A percentile compares a stretch with the other conserved stretches of the same genome.
phyloP scores from a whole-genome alignment of 768 basidiomycete species.

The Agaricus sinodeliciosus region DNA sequence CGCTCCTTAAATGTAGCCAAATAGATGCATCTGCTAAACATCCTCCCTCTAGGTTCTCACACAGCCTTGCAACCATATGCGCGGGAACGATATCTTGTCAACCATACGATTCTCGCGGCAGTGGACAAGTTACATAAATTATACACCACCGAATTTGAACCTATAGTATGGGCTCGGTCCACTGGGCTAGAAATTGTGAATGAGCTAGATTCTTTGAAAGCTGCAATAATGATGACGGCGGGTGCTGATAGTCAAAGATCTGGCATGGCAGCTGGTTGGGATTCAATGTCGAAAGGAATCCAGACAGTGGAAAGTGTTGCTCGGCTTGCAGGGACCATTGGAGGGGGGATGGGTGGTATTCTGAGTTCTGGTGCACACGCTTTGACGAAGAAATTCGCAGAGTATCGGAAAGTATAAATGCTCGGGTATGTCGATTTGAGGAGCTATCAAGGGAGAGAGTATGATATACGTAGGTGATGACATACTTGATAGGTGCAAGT shows the following conservation, averaged over 20 bases:
- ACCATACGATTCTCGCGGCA: slow-evolving; percentile 79
- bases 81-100: slow-evolving; percentile 74
- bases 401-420: not conserved
- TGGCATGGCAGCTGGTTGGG: slow-evolving; percentile 21
- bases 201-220: slow-evolving; percentile 79
- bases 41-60: slow-evolving; percentile 48
- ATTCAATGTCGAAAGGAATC: slow-evolving; percentile 36
- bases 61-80: slow-evolving; percentile 74
- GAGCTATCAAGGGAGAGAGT: not conserved
- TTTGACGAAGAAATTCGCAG: not conserved
- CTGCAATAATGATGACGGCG: slow-evolving; percentile 75
- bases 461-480: not conserved
- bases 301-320: slow-evolving; percentile 18
- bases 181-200: slow-evolving; percentile 88
- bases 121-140: slow-evolving; percentile 89
- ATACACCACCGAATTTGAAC: slow-evolving; percentile 59
- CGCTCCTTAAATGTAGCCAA: not conserved
- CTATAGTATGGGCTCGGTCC: slow-evolving; percentile 82
- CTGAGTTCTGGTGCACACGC: not conserved
- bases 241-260: slow-evolving; percentile 31
- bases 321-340: not conserved
- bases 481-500: not conserved
- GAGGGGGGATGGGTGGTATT: slow-evolving; percentile 6
- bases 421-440: not conserved
- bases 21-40: not conserved